Conservation (phyloP, 371 early-diverging fungal species). For the Amoeboaphelidium occidentale region DNA sequence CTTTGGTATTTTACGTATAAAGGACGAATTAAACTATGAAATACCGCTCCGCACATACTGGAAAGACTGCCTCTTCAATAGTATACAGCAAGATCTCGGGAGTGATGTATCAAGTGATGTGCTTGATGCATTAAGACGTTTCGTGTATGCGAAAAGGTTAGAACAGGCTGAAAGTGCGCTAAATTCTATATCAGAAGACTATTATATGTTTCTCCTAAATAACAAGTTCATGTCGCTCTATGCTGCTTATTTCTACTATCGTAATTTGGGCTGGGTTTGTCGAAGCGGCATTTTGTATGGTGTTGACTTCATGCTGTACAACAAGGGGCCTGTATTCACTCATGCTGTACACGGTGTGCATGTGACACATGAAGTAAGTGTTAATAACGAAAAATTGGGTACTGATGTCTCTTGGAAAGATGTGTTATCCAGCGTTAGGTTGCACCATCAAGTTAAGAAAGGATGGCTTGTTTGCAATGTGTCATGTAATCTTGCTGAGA, state of each 20-base stretch:
- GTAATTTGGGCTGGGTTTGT: constrained; percentile 56
- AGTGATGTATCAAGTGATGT: background rate
- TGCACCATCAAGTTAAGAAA: too few relatives aligned
- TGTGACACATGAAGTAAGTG: too few relatives aligned
- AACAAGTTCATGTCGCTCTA: constrained; percentile 30
- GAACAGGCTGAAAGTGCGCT: constrained; percentile 1
- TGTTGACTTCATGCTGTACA: constrained; percentile 24
- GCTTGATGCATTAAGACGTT: background rate
- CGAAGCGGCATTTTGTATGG: constrained; percentile 58
- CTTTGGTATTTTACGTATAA: background rate
- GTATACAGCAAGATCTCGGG: too few relatives aligned
- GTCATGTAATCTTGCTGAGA: too few relatives aligned
- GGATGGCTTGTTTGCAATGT: too few relatives aligned
- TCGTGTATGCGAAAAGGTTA: background rate
- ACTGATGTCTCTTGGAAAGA: too few relatives aligned
- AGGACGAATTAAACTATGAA: too few relatives aligned
- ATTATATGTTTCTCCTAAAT: background rate
- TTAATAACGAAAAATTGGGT: too few relatives aligned
- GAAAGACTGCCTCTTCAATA: too few relatives aligned
- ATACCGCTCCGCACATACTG: too few relatives aligned
- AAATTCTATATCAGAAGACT: constrained; percentile 3
- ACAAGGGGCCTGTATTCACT: background rate
- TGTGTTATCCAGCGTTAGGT: too few relatives aligned
- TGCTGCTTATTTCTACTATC: constrained; percentile 52
- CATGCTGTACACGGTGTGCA: background rate